Conservation (phyloP, 371 early-diverging fungal genomes). For the Rhizopus sp. region DNA sequence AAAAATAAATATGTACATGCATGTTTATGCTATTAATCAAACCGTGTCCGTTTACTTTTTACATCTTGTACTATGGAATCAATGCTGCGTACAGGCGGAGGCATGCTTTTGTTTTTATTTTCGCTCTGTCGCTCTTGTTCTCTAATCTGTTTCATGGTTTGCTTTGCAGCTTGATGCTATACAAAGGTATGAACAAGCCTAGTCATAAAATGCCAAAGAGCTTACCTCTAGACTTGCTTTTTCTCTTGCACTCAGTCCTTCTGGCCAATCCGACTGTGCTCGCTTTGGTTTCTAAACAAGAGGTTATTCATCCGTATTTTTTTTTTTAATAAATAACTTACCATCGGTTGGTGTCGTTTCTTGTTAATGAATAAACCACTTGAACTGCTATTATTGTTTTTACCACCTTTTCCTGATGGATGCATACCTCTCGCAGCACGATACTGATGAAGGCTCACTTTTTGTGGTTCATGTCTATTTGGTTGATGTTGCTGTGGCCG, state of each 20-base stretch:
- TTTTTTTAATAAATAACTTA: slow-evolving; percentile 9
- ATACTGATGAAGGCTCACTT: slow-evolving; percentile 18
- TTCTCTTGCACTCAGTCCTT: slow-evolving; percentile 21
- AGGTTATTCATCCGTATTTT: neutral
- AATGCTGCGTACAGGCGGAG: slow-evolving; percentile 7
- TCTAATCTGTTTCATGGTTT: slow-evolving; percentile 10
- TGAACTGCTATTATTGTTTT: neutral
- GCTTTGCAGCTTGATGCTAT: slow-evolving; percentile 24
- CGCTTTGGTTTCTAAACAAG: slow-evolving; percentile 13
- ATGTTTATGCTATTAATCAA: too few species aligned
- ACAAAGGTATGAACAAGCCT: neutral
- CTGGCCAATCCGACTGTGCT: neutral
- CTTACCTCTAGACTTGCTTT: slow-evolving; percentile 20
- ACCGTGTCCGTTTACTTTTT: neutral
- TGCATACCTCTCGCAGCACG: slow-evolving; percentile 18
- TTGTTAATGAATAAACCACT: slow-evolving; percentile 28
- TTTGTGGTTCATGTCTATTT: neutral
- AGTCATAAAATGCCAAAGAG: neutral
- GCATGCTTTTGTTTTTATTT: neutral
- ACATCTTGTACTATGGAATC: slow-evolving; percentile 16
- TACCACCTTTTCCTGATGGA: neutral
- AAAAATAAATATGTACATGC: too few species aligned
- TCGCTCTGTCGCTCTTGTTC: slow-evolving; percentile 13
- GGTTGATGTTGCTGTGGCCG: neutral
- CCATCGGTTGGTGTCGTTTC: neutral